Conservation (phyloP, 2,329 filamentous ascomycete genomes). For the Uncinocarpus reesii region DNA sequence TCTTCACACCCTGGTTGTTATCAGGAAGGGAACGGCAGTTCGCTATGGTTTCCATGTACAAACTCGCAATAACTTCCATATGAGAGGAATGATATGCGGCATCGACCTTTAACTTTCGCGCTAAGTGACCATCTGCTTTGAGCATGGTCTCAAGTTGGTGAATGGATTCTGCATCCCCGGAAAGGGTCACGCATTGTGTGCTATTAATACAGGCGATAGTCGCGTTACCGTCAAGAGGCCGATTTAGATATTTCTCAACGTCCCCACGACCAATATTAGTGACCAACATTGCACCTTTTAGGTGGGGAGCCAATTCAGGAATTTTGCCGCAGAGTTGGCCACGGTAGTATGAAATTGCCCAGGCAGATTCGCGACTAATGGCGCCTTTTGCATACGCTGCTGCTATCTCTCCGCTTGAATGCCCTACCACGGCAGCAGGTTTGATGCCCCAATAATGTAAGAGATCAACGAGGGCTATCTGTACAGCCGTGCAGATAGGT, state of each 20-base stretch:
- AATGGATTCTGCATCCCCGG: constrained; percentile 34
- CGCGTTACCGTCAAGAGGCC: background rate
- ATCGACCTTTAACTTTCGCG: constrained; percentile 19
- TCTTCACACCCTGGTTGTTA: too few species aligned
- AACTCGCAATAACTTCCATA: constrained; percentile 16
- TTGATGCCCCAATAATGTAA: constrained; percentile 15
- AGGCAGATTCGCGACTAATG: constrained; percentile 13
- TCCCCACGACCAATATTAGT: constrained; percentile 9
- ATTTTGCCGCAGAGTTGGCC: background rate
- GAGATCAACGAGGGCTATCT: constrained; percentile 20
- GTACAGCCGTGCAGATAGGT: constrained; percentile 20
- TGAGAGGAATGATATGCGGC: constrained; percentile 28
- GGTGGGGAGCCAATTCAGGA: background rate
- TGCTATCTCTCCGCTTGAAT: constrained; percentile 23
- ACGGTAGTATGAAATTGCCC: constrained; percentile 17
- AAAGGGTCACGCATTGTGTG: constrained; percentile 36
- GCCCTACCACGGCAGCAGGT: constrained; percentile 18
- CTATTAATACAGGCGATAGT: constrained; percentile 35
- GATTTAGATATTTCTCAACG: background rate
- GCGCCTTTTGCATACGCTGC: constrained; percentile 20
- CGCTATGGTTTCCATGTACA: constrained; percentile 3
- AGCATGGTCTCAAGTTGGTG: constrained; percentile 14
- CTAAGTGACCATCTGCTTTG: constrained; percentile 9
- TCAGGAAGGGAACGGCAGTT: too few species aligned
- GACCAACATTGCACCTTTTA: constrained; percentile 12